These are phyloP conservation scores for Rhodotorula sp. DNA, from an alignment of 1,284 basidiomycete species.

Conservation along the genomic window DNA sequence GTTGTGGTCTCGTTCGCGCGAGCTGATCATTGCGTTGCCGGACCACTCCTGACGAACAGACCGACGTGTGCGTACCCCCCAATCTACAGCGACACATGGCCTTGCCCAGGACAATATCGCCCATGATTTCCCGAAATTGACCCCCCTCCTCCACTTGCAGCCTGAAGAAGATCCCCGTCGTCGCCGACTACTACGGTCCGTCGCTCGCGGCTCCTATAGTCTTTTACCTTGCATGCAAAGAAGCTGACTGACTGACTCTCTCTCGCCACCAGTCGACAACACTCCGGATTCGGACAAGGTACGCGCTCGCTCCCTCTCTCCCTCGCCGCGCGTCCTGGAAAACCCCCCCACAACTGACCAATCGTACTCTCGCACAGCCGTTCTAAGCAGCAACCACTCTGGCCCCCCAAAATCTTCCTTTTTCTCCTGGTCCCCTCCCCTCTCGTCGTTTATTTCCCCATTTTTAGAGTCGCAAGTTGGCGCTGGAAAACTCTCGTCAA, in stretches of 20 bases:
- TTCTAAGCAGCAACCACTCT: slow-evolving; percentile 7
- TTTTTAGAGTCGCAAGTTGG: not conserved
- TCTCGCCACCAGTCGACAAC: slow-evolving; percentile 2
- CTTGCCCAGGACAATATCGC: not conserved
- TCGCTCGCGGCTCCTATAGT: no score
- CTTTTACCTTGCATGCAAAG: no score
- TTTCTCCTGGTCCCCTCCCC: not conserved
- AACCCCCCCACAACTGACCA: not conserved
- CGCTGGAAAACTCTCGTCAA: not conserved
- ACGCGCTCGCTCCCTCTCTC: no score
- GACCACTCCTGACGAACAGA: not conserved
- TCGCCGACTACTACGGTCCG: slow-evolving; percentile 10
- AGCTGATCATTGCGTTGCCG: not conserved
- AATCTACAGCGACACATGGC: no score
- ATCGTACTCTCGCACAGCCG: not conserved
- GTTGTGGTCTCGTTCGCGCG: no score
- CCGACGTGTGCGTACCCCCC: not conserved
- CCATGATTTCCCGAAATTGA: not conserved
- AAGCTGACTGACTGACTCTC: not conserved
- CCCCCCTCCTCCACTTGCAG: not conserved
- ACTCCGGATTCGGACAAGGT: slow-evolving; percentile 29
- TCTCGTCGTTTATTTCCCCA: not conserved
- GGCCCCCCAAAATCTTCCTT: not conserved
- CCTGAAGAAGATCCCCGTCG: not conserved
- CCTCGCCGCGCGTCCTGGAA: not conserved